These are phyloP conservation scores for Cutaneotrichosporon cutaneum DNA, from an alignment of 1,284 basidiomycete species.

Conservation along the genomic window DNA sequence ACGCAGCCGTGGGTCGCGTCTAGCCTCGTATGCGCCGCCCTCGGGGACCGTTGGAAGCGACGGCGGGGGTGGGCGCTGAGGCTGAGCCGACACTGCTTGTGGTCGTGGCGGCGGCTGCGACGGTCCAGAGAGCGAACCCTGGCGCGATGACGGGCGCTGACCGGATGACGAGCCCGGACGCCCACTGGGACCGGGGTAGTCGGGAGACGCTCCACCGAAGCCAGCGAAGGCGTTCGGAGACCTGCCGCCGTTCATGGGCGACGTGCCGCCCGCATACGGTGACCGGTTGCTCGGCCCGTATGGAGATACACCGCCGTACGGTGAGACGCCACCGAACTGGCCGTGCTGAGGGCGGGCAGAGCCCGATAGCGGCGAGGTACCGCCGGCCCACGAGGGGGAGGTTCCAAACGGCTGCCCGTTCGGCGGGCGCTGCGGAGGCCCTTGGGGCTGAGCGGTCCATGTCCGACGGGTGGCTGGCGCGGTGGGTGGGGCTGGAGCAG, in stretches of 20 bases:
- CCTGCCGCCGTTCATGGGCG: slow-evolving; percentile 2
- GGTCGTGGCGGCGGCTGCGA: neutral
- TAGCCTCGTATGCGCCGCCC: neutral
- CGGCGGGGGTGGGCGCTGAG: no score
- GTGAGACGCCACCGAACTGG: neutral
- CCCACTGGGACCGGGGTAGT: neutral
- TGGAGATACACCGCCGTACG: neutral
- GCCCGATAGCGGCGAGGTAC: neutral
- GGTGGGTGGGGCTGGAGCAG: neutral
- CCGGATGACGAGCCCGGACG: neutral
- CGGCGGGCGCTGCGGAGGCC: neutral
- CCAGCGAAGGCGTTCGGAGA: neutral
- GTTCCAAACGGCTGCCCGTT: neutral
- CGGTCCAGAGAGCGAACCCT: neutral
- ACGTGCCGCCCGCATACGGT: slow-evolving; percentile 4
- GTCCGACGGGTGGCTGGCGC: neutral
- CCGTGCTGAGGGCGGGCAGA: neutral
- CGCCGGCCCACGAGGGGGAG: neutral
- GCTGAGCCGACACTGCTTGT: neutral
- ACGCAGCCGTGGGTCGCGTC: slow-evolving; percentile 13
- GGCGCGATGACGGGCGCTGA: neutral
- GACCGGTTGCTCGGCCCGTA: neutral
- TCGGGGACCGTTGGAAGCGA: neutral
- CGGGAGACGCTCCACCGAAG: neutral
- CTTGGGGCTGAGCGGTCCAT: neutral